phyloP scores from a whole-genome alignment of 331 rosid species.

The Acacia pycnantha region DNA sequence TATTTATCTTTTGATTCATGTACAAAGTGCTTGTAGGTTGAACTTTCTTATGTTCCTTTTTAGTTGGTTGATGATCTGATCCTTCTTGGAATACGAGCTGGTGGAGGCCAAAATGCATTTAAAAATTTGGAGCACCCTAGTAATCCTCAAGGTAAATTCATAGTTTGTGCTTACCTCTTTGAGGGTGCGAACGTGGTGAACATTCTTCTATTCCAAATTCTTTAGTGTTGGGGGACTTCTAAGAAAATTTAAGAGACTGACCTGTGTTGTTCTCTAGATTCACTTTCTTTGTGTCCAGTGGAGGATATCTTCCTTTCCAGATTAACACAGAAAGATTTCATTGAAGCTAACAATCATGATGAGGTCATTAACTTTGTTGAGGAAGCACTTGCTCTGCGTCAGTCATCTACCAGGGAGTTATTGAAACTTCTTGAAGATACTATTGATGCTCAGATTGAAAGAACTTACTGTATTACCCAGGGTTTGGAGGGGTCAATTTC shows the following conservation, averaged over 20 bases:
- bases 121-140: constrained; percentile 42
- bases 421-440: constrained; percentile 58
- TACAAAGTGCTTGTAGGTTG: constrained; percentile 16
- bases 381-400: constrained; percentile 72
- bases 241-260: constrained; percentile 32
- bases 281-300: constrained; percentile 65
- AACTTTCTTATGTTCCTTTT: constrained; percentile 35
- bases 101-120: constrained; percentile 60
- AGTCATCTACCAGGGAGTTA: constrained; percentile 52
- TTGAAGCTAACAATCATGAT: constrained; percentile 46
- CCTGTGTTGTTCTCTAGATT: constrained; percentile 51
- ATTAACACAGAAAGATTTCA: constrained; percentile 66
- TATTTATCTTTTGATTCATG: not conserved
- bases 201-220: not conserved
- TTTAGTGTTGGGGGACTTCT: constrained; percentile 13
- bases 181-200: not conserved
- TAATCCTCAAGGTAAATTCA: constrained; percentile 58
- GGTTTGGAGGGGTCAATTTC: constrained; percentile 49
- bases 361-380: constrained; percentile 51
- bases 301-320: constrained; percentile 88
- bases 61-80: constrained; percentile 82
- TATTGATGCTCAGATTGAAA: constrained; percentile 49
- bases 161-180: not conserved
- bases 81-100: constrained; percentile 75
- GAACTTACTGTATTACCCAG: constrained; percentile 48